phyloP scores from a whole-genome alignment of 805 yeast genomes.

The Saccharomycodes ludwigii region DNA sequence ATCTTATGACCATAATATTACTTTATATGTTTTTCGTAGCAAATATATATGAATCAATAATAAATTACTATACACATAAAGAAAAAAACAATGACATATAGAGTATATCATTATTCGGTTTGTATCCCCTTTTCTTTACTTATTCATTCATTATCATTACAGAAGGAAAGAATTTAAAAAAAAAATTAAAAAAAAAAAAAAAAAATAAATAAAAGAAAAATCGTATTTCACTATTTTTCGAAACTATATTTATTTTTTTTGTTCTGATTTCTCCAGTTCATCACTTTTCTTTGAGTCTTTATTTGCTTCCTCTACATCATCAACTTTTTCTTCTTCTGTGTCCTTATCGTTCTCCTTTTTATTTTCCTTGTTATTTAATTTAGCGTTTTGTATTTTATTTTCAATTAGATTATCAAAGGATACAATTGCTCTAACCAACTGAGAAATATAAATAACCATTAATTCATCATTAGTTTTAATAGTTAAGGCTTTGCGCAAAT shows the following conservation, averaged over 20 bases:
- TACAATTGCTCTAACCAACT: slow-evolving; percentile 84
- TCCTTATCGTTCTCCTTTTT: slow-evolving; percentile 29
- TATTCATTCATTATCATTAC: no score
- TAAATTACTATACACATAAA: no score
- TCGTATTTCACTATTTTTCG: background rate
- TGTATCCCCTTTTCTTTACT: no score
- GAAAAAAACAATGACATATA: no score
- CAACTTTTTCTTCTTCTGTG: slow-evolving; percentile 22
- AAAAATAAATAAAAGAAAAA: no score
- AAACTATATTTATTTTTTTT: no score
- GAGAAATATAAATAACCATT: slow-evolving; percentile 84
- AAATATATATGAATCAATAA: no score
- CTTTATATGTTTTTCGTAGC: no score
- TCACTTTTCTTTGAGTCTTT: slow-evolving; percentile 1
- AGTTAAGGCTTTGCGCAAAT: slow-evolving; percentile 70
- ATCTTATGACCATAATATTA: no score
- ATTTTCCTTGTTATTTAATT: slow-evolving; percentile 23
- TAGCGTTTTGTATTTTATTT: slow-evolving; percentile 79
- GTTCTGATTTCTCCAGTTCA: background rate
- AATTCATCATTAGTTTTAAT: slow-evolving; percentile 91
- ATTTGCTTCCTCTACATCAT: slow-evolving; percentile 20
- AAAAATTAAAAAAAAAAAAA: no score
- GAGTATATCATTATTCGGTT: no score
- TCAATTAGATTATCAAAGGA: slow-evolving; percentile 96
- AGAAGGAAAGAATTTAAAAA: no score